These are phyloP conservation scores for Crithidia thermophila DNA, from an alignment of 208 protist genomes.

Conservation along the genomic window DNA sequence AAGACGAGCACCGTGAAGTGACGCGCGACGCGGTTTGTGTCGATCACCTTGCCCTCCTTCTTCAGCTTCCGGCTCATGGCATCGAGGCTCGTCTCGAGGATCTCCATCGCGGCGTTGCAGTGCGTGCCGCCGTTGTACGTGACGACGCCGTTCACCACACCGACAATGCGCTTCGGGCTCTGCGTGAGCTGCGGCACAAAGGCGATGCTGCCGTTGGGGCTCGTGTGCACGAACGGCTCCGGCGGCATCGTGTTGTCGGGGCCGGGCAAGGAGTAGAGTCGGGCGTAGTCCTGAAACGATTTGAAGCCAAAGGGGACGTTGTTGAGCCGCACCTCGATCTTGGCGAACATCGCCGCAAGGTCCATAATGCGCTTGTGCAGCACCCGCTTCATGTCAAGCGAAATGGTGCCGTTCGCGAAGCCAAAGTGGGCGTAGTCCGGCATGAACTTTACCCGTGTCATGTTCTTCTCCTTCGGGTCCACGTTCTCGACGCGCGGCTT, in stretches of 20 bases:
- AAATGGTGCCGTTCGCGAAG: conserved; percentile 67
- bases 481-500: conserved; percentile 90
- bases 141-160: conserved; percentile 99
- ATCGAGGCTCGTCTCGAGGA: conserved; percentile 77
- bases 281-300: conserved; percentile 97
- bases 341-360: conserved; percentile 91
- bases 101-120: conserved; percentile 96
- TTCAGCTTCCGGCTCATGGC: conserved; percentile 63
- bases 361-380: conserved; percentile 94
- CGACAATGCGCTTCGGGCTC: conserved; percentile 94
- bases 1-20: conserved; percentile 99
- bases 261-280: conserved; percentile 72
- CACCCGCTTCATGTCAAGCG: conserved; percentile 85
- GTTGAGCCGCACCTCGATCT: conserved; percentile 97
- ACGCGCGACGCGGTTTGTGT: conserved; percentile 95
- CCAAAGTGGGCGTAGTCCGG: conserved; percentile 92
- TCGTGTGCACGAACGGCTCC: conserved; percentile 77
- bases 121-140: conserved; percentile 99
- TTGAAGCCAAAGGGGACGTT: conserved; percentile 92
- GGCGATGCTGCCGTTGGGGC: conserved; percentile 65
- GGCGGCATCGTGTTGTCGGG: conserved; percentile 50
- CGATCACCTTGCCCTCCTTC: conserved; percentile 86
- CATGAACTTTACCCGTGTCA: conserved; percentile 87
- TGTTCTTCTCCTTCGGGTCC: conserved; percentile 65
- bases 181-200: conserved; percentile 90